Conservation (phyloP, 176 grass and related monocot genomes). For the Puccinellia tenuiflora region DNA sequence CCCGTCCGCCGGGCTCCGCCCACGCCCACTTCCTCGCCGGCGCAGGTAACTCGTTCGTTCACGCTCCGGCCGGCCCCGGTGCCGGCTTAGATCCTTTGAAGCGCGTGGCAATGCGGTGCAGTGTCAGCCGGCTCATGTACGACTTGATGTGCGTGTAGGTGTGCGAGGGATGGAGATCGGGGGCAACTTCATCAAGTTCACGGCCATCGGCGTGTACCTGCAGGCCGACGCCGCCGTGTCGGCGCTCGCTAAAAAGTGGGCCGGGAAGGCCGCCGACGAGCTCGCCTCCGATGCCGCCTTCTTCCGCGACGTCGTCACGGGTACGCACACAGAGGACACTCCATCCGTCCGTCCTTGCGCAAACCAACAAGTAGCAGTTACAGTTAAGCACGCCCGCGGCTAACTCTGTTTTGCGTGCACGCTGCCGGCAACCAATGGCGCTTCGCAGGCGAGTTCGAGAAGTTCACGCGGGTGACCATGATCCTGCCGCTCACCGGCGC, state of each 20-base stretch:
- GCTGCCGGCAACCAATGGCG: neutral
- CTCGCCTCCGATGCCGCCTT: conserved; percentile 49
- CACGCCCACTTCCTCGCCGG: conserved; percentile 53
- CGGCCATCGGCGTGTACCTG: conserved; percentile 84
- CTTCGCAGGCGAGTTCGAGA: conserved; percentile 68
- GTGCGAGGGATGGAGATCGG: conserved; percentile 66
- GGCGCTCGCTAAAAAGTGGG: conserved; percentile 53
- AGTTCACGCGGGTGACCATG: conserved; percentile 64
- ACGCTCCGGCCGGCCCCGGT: neutral
- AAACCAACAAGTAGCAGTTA: too few species aligned
- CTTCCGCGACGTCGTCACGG: conserved; percentile 61
- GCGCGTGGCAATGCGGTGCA: too few species aligned
- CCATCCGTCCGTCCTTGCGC: neutral
- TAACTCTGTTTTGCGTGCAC: neutral
- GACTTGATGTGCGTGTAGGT: conserved; percentile 25
- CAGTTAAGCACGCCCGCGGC: neutral
- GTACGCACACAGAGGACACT: neutral
- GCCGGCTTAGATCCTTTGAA: too few species aligned
- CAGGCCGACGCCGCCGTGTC: conserved; percentile 48
- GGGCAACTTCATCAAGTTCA: conserved; percentile 79
- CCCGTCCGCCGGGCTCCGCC: conserved; percentile 33
- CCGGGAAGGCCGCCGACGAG: conserved; percentile 48
- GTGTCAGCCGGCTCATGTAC: neutral
- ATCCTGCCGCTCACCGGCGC: conserved; percentile 67
- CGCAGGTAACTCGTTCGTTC: conserved; percentile 7